Evolutionary conservation across 2,329 filamentous ascomycete species (phyloP).

Genomic region (Juglanconis juglandina): DNA sequence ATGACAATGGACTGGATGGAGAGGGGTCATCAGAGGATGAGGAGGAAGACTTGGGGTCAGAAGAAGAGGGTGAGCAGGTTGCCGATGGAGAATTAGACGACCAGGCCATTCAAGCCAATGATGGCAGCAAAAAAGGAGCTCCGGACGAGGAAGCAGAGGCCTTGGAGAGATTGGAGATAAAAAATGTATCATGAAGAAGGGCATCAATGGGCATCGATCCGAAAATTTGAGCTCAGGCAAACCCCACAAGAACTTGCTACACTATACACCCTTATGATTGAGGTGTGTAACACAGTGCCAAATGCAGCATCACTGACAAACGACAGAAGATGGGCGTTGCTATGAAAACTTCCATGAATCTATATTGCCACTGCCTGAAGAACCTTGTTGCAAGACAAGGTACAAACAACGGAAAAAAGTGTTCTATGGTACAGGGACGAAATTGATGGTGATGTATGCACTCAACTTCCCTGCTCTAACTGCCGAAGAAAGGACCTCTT

Average conservation of each 20-base stretch:
- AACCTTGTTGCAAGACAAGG: slow-evolving; percentile 12
- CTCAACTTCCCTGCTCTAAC: slow-evolving; percentile 17
- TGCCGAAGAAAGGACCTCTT: slow-evolving; percentile 16
- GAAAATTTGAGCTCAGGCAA: neutral
- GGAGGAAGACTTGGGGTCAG: slow-evolving; percentile 28
- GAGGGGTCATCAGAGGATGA: slow-evolving; percentile 32
- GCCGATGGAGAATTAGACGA: slow-evolving; percentile 25
- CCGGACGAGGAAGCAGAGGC: slow-evolving; percentile 10
- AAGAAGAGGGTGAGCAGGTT: slow-evolving; percentile 27
- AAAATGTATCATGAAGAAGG: slow-evolving; percentile 9
- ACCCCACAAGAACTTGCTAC: neutral
- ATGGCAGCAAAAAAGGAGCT: neutral
- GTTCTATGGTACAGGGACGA: slow-evolving; percentile 19
- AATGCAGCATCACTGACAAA: neutral
- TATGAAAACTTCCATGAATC: slow-evolving; percentile 18
- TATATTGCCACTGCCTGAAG: slow-evolving; percentile 17
- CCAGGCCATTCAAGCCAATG: slow-evolving; percentile 5
- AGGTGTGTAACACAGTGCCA: too few species aligned
- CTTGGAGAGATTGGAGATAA: slow-evolving; percentile 18
- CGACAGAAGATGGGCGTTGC: neutral
- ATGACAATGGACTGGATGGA: slow-evolving; percentile 33
- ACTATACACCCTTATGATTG: too few species aligned
- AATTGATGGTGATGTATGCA: slow-evolving; percentile 14
- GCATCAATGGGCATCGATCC: neutral
- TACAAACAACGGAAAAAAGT: slow-evolving; percentile 18